Evolutionary conservation across 768 basidiomycete species (phyloP).

Genomic region (Tricholoma furcatifolium): DNA sequence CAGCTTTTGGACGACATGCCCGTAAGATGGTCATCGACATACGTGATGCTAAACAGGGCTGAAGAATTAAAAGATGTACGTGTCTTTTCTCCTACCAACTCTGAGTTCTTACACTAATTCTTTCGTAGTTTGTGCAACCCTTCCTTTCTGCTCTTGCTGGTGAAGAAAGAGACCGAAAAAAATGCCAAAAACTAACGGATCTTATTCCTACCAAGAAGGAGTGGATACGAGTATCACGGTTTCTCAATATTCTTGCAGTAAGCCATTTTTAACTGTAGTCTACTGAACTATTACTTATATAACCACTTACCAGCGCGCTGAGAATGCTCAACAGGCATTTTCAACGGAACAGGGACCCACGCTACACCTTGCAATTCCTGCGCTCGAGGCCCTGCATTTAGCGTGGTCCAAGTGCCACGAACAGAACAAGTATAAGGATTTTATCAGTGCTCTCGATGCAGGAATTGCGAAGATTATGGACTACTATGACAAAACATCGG

Average conservation of each 20-base stretch:
- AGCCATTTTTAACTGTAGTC: not conserved
- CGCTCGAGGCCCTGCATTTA: slow-evolving; percentile 21
- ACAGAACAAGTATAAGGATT: slow-evolving; percentile 16
- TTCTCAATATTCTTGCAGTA: not conserved
- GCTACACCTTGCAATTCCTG: slow-evolving; percentile 23
- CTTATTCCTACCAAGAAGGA: too few relatives aligned
- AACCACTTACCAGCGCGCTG: not conserved
- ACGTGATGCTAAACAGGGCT: not conserved
- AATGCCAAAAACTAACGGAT: too few relatives aligned
- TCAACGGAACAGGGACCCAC: slow-evolving; percentile 13
- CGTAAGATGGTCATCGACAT: not conserved
- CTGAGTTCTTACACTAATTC: too few relatives aligned
- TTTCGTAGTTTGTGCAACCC: too few relatives aligned
- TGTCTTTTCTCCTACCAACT: too few relatives aligned
- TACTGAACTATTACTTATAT: not conserved
- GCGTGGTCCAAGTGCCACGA: slow-evolving; percentile 18
- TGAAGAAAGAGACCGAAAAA: too few relatives aligned
- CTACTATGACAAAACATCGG: slow-evolving; percentile 24
- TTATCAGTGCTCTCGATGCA: slow-evolving; percentile 16
- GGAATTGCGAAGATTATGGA: slow-evolving; percentile 21
- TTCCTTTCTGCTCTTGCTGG: too few relatives aligned
- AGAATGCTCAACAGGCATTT: slow-evolving; percentile 11
- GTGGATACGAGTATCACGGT: too few relatives aligned
- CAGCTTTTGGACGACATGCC: not conserved
- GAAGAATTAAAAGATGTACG: too few relatives aligned